A percentile compares a stretch with the other conserved stretches of the same genome.
phyloP scores from a whole-genome alignment of 2,329 filamentous ascomycete genomes.

The Taxawa tesnikishii region DNA sequence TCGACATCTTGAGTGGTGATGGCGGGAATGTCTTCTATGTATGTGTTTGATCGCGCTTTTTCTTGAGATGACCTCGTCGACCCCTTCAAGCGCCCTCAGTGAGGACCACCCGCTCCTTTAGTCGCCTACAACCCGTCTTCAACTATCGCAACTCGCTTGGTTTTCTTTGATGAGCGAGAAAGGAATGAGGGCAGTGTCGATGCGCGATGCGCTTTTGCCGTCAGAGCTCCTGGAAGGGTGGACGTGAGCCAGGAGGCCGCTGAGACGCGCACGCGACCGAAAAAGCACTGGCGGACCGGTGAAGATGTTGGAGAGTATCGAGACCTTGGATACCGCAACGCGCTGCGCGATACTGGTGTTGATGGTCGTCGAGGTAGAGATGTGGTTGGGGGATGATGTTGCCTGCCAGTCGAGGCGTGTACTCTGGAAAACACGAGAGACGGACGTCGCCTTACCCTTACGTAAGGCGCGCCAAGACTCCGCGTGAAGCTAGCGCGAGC shows the following conservation, averaged over 20 bases:
- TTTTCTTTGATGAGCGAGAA: too few relatives aligned
- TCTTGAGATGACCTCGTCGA: not conserved
- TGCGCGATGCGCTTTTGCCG: conserved; percentile 12
- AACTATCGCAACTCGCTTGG: not conserved
- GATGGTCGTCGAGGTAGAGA: conserved; percentile 10
- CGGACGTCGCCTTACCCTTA: too few relatives aligned
- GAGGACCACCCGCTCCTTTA: conserved; percentile 16
- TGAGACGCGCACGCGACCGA: not conserved
- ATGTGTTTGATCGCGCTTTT: not conserved
- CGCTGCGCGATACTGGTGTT: conserved; percentile 17
- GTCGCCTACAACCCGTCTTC: not conserved
- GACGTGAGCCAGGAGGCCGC: conserved; percentile 4
- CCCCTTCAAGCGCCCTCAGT: conserved; percentile 17
- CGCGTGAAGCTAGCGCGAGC: too few relatives aligned
- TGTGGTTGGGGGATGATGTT: conserved; percentile 8
- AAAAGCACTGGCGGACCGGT: conserved; percentile 8
- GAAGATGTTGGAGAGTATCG: not conserved
- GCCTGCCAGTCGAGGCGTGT: too few relatives aligned
- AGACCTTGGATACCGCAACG: conserved; percentile 13
- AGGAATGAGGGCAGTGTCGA: conserved; percentile 11
- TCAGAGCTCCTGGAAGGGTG: conserved; percentile 4
- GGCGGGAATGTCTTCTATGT: conserved; percentile 2
- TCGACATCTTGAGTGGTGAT: conserved; percentile 69
- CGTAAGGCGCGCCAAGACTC: too few relatives aligned
- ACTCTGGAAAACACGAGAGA: too few relatives aligned